phyloP scores from a whole-genome alignment of 768 basidiomycete genomes.

The Cystofilobasidium macerans region DNA sequence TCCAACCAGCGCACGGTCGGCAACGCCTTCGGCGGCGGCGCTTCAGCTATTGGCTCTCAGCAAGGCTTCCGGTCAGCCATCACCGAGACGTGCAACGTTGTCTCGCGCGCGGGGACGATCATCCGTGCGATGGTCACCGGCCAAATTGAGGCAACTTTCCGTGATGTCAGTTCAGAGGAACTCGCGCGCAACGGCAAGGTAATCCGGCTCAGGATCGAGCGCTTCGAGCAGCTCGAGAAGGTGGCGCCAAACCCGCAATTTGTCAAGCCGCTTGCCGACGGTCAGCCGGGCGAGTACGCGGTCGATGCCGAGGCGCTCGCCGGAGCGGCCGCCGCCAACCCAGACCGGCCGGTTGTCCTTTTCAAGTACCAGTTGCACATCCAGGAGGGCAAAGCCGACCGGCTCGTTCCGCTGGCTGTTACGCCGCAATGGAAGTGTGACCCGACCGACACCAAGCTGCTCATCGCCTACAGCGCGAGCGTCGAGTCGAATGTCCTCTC shows the following conservation, averaged over 20 bases:
- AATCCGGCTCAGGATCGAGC: conserved; percentile 36
- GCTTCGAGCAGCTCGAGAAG: conserved; percentile 40
- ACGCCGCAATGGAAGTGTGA: conserved; percentile 40
- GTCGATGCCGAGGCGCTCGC: conserved; percentile 35
- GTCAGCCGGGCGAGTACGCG: conserved; percentile 32
- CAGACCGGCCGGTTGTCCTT: conserved; percentile 29
- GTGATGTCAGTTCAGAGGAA: conserved; percentile 1
- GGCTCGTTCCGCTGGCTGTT: conserved; percentile 36
- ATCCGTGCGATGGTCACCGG: conserved; percentile 39
- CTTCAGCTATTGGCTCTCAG: conserved; percentile 15
- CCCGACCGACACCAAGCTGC: conserved; percentile 38
- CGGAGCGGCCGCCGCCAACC: conserved; percentile 21
- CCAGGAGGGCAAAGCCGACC: conserved; percentile 29
- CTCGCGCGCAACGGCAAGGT: conserved; percentile 2
- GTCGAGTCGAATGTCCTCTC: conserved; percentile 11
- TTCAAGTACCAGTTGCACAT: conserved; percentile 42
- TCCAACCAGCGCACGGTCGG: conserved; percentile 6
- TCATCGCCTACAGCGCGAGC: conserved; percentile 37
- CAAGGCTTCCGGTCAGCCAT: conserved; percentile 35
- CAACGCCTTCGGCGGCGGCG: conserved; percentile 36
- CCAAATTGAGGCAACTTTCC: conserved; percentile 36
- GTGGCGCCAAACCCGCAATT: conserved; percentile 41
- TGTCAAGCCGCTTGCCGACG: conserved; percentile 33
- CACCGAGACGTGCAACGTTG: conserved; percentile 40
- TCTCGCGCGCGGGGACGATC: conserved; percentile 36